Evolutionary conservation across 148 eudicot genomes (phyloP), one percentile per base, ranked within the genome.

Genomic region (Bassia scoparia): DNA sequence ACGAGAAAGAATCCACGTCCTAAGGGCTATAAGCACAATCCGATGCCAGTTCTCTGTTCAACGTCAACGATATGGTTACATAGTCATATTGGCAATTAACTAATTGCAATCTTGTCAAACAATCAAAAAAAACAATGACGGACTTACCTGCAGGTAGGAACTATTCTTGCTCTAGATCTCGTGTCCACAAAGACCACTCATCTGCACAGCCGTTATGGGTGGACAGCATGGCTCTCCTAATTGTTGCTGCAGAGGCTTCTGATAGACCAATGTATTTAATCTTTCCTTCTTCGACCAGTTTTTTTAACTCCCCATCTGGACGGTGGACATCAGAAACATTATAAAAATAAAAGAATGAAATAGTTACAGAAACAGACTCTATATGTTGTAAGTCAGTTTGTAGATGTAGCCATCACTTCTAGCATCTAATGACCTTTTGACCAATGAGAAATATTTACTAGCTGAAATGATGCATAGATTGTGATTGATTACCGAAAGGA

Each of bases 211-310:
- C 23, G 68, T 64, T 64, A 64, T 64, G 9, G 68, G 68, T 41
- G 68, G 49, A 64, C 49, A 26, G 68, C 68, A 68, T 79, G 81
- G 78, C 81, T n/a, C 70, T 79, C 41, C 74, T 61, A 27, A 79
- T 74, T 37, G 82, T 79, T 26, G 70, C 63, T 61, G 77, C 74
- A 44, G 55, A 79, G 4, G 77, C 81, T 59, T 71, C 81, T 16
- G 77, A 79, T 24, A 79, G 50, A 44, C 82, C 82, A 35, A 79
- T 26, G 56, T 74, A 79, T 34, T 79, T 74, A 16, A 79, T 79
- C 53, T 69, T 79, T 4, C 82, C 82, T 65, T 79, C 82, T 70
- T 79, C 82, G 43, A 79, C 82, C 48, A 79, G 61, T 48, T 79
- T 74, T 48, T 75, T 75, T 4, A 74, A 64, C 14, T 79, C 69